phyloP scores from a whole-genome alignment of 1,139 yeast species.

The Hansenula lynferdii region DNA sequence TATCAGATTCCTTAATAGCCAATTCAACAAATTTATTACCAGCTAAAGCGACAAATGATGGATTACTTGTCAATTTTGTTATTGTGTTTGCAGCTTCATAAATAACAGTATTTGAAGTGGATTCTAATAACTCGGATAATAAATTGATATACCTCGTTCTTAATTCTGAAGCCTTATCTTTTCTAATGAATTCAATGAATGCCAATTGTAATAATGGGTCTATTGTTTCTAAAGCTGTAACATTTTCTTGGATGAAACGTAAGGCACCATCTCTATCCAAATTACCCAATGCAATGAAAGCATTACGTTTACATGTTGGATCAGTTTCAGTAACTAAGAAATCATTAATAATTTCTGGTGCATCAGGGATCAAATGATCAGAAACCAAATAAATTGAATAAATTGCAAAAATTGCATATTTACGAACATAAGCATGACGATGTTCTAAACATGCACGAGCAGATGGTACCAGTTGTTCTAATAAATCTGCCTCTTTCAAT shows the following conservation, averaged over 20 bases:
- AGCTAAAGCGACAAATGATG: slow-evolving; percentile 64
- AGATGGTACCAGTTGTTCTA: slow-evolving; percentile 94
- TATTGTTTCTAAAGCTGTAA: slow-evolving; percentile 55
- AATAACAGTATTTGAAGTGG: slow-evolving; percentile 69
- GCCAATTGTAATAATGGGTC: slow-evolving; percentile 88
- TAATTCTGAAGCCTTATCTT: slow-evolving; percentile 64
- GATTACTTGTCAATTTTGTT: slow-evolving; percentile 64
- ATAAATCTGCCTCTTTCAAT: slow-evolving; percentile 85
- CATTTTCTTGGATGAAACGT: slow-evolving; percentile 71
- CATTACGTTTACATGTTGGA: slow-evolving; percentile 93
- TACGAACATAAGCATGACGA: slow-evolving; percentile 96
- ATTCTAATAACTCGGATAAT: slow-evolving; percentile 68
- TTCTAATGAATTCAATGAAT: slow-evolving; percentile 86
- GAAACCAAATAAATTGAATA: slow-evolving; percentile 78
- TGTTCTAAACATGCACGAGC: slow-evolving; percentile 90
- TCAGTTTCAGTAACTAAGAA: slow-evolving; percentile 83
- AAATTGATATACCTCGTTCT: slow-evolving; percentile 69
- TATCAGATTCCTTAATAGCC: slow-evolving; percentile 89
- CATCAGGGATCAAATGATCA: slow-evolving; percentile 89
- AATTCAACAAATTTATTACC: slow-evolving; percentile 84
- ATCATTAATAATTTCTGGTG: slow-evolving; percentile 73
- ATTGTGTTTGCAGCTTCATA: slow-evolving; percentile 92
- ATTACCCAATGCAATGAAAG: slow-evolving; percentile 82
- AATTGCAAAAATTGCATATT: slow-evolving; percentile 92
- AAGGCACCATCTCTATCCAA: slow-evolving; percentile 84